Percentiles rank a stretch among this genome's conserved stretches.
phyloP scores from a whole-genome alignment of 2,329 filamentous ascomycete genomes.

The Leptographium wingfieldii region DNA sequence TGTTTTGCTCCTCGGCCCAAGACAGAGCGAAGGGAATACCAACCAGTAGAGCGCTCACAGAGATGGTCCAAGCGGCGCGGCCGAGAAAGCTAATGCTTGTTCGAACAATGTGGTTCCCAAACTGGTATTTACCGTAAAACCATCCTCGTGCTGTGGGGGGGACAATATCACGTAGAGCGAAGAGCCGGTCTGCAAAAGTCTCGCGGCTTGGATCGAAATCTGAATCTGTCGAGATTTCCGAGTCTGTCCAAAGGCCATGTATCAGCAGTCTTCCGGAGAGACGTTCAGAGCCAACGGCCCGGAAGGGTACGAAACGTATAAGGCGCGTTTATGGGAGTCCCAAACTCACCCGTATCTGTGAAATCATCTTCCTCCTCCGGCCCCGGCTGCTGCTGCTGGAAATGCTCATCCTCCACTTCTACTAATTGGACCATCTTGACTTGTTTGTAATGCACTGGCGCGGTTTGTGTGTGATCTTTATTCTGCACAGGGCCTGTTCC shows the following conservation, averaged over 20 bases:
- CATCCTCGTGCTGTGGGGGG: constrained; percentile 59
- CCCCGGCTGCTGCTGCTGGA: constrained; percentile 56
- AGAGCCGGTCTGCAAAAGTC: constrained; percentile 54
- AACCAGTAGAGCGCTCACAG: constrained; percentile 76
- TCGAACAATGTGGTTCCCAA: constrained; percentile 44
- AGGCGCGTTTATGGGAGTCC: no score
- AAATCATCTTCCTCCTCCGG: constrained; percentile 80
- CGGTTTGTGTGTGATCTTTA: neutral
- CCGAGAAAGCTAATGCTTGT: constrained; percentile 58
- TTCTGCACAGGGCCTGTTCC: neutral
- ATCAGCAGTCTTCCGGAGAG: neutral
- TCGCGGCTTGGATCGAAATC: constrained; percentile 50
- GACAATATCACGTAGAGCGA: constrained; percentile 63
- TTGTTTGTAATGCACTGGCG: neutral
- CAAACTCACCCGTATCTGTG: constrained; percentile 71
- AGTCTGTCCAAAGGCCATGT: constrained; percentile 38
- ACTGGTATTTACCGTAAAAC: constrained; percentile 47
- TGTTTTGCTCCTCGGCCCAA: constrained; percentile 90
- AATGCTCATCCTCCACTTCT: constrained; percentile 94
- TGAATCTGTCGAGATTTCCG: constrained; percentile 72
- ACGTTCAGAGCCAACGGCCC: neutral
- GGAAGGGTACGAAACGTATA: neutral
- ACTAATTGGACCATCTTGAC: constrained; percentile 78
- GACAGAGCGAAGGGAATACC: constrained; percentile 90
- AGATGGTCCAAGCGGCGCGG: constrained; percentile 82